Evolutionary conservation across 768 basidiomycete species (phyloP).

Genomic region (Pleurotus cornucopiae): DNA sequence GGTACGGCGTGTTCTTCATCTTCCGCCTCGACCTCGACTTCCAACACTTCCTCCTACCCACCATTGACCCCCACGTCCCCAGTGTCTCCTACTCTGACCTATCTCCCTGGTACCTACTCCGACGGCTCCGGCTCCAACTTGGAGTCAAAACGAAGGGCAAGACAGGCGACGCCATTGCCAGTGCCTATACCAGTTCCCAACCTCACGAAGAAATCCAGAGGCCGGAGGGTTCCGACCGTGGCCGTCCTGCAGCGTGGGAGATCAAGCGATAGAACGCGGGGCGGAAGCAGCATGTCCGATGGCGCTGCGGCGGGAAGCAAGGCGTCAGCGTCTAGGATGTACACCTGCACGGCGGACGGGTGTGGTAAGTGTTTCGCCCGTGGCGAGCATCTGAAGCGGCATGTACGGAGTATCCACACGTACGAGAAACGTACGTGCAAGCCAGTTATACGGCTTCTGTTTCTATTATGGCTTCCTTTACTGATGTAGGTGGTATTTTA

Average conservation of each 20-base stretch:
- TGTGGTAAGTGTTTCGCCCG: slow-evolving; percentile 88
- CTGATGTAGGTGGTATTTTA: slow-evolving; percentile 23
- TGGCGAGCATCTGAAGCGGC: slow-evolving; percentile 87
- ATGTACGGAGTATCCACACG: slow-evolving; percentile 85
- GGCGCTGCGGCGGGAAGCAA: slow-evolving; percentile 22
- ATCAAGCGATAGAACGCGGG: slow-evolving; percentile 10
- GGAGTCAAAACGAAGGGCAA: slow-evolving; percentile 25
- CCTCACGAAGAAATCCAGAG: slow-evolving; percentile 68
- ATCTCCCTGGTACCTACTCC: not conserved
- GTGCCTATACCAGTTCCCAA: slow-evolving; percentile 64
- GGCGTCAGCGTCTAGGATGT: slow-evolving; percentile 43
- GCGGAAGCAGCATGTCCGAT: slow-evolving; percentile 10
- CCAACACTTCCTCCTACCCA: slow-evolving; percentile 25
- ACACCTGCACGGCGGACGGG: slow-evolving; percentile 73
- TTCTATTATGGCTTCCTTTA: not conserved
- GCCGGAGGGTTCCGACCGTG: slow-evolving; percentile 59
- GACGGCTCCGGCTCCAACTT: slow-evolving; percentile 12
- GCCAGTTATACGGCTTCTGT: not conserved
- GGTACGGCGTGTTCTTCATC: slow-evolving; percentile 10
- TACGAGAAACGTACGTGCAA: slow-evolving; percentile 81
- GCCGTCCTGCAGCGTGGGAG: slow-evolving; percentile 26
- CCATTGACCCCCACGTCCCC: slow-evolving; percentile 16
- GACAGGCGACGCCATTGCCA: slow-evolving; percentile 33
- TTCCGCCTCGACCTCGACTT: slow-evolving; percentile 8
- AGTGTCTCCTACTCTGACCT: slow-evolving; percentile 20